Conservation (phyloP, 805 yeast genomes). For the Candida khao-thaluensis region DNA sequence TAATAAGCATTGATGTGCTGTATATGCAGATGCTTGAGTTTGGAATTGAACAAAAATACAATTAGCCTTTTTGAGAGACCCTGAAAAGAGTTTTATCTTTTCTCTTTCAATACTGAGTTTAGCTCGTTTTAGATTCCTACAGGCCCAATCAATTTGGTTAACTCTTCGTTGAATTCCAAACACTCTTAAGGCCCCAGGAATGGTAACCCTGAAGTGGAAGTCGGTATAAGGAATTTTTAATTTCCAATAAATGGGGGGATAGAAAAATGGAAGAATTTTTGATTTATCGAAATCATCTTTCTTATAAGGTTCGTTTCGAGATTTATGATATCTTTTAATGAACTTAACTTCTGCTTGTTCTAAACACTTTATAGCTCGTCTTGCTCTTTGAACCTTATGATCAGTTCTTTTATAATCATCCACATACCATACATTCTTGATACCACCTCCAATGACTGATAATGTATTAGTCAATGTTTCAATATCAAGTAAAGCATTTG, state of each 20-base stretch:
- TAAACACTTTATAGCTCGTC: slow-evolving; percentile 25
- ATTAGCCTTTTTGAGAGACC: slow-evolving; percentile 25
- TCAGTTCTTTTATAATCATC: slow-evolving; percentile 24
- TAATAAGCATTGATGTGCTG: slow-evolving; percentile 59
- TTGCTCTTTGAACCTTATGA: slow-evolving; percentile 13
- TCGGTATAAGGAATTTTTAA: slow-evolving; percentile 3
- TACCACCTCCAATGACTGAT: slow-evolving; percentile 50
- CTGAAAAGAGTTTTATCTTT: slow-evolving; percentile 19
- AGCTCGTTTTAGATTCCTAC: slow-evolving; percentile 17
- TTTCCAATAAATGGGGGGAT: slow-evolving; percentile 32
- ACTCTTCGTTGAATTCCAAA: slow-evolving; percentile 22
- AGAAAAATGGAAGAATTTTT: slow-evolving; percentile 19
- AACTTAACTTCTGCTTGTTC: slow-evolving; percentile 27
- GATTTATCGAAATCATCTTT: slow-evolving; percentile 1
- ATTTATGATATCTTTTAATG: slow-evolving; percentile 17
- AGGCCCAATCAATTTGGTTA: slow-evolving; percentile 29
- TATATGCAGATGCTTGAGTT: slow-evolving; percentile 54
- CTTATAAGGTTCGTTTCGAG: slow-evolving; percentile 4
- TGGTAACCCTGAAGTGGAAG: slow-evolving; percentile 22
- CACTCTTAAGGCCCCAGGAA: slow-evolving; percentile 25
- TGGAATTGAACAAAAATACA: slow-evolving; percentile 65
- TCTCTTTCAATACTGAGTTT: slow-evolving; percentile 19
- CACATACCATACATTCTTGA: slow-evolving; percentile 60
- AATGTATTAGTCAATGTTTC: slow-evolving; percentile 30
- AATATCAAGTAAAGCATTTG: slow-evolving; percentile 27